Base-by-base conservation (phyloP, 2,329 filamentous ascomycete genomes). In the Arthroderma sp. region DNA sequence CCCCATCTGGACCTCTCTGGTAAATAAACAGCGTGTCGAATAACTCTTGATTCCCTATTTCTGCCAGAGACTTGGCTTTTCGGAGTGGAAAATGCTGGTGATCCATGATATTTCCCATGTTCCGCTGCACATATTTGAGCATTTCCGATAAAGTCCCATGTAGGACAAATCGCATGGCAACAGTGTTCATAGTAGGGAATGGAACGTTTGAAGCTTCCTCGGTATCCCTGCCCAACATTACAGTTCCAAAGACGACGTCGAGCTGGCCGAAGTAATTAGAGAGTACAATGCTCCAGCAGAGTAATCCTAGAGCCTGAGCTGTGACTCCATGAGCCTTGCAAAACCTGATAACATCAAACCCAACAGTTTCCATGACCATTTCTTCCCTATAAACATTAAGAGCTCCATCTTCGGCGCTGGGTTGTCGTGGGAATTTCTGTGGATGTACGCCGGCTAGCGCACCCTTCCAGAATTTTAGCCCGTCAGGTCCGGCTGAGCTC, bases 101-200 rank as follows among this genome's bases (percentile, higher is more conserved):
- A 47, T 80, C 73, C n/a, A 77, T 68, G 29, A 86, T 74, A 27
- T 73, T 72, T 1, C 72, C 69, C 61, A 84, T 75, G 48, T 75
- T 81, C 1, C 80, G 74, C 56, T 94, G 86, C 51, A 87, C 71
- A 55, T 88, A 83, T 8, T 68, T 70, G 29, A 94, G 63, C 63
- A 93, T 80, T 0, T 79, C 72, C 0, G 60, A 51, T 0, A 74
- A 64, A 0, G 72, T 78, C 1, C 85, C 85, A 53, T 91, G 83
- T 2, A 94, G 59, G 2, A 88, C 71, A 1, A 74, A 74, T 7
- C 87, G 74, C 5, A 94, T 70, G 0, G 82, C 76, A 0, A 94
- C 79, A 0, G 88, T 94, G 56, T 94, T 95, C 84, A 95, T 94
- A 0, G 83, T 85, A 0, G 88, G 89, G 55, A 94, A 95, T 57